Evolutionary conservation across 2,329 filamentous ascomycete species (phyloP).

Genomic region (Aureobasidium uvarum): DNA sequence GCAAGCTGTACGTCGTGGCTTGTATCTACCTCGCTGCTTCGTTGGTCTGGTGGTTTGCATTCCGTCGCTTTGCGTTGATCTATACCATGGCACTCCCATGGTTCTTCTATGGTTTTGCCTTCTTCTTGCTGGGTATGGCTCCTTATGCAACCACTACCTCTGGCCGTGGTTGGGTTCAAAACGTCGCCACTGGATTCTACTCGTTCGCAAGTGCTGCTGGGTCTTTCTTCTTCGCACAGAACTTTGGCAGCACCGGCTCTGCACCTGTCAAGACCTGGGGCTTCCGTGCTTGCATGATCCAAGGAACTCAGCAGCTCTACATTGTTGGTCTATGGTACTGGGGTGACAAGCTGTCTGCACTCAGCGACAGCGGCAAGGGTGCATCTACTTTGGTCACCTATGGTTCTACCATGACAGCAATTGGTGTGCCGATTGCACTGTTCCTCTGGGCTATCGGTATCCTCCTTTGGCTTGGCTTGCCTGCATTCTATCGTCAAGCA

Average conservation of each 20-base stretch:
- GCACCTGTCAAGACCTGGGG: constrained; percentile 64
- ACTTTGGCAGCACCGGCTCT: constrained; percentile 57
- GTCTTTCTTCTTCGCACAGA: constrained; percentile 64
- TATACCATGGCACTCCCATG: constrained; percentile 61
- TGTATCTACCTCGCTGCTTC: constrained; percentile 59
- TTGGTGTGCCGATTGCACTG: constrained; percentile 58
- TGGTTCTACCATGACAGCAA: constrained; percentile 43
- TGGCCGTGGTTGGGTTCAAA: constrained; percentile 56
- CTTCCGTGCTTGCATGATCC: constrained; percentile 64
- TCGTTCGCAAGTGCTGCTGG: constrained; percentile 62
- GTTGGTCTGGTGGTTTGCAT: constrained; percentile 62
- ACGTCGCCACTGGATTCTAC: constrained; percentile 61
- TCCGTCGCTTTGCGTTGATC: constrained; percentile 57
- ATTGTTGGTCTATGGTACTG: constrained; percentile 65
- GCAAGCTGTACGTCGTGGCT: constrained; percentile 60
- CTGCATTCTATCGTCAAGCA: constrained; percentile 63
- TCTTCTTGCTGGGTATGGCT: constrained; percentile 62
- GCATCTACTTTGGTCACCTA: constrained; percentile 30
- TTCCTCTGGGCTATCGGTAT: constrained; percentile 58
- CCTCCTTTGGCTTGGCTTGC: constrained; percentile 60
- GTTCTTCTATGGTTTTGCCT: constrained; percentile 61
- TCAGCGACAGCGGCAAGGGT: constrained; percentile 45
- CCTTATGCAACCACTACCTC: constrained; percentile 50
- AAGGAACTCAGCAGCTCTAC: constrained; percentile 66
- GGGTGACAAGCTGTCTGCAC: constrained; percentile 56